Evolutionary conservation across 2,329 filamentous ascomycete species (phyloP).

Genomic region (Aaosphaeria pasadenensis): DNA sequence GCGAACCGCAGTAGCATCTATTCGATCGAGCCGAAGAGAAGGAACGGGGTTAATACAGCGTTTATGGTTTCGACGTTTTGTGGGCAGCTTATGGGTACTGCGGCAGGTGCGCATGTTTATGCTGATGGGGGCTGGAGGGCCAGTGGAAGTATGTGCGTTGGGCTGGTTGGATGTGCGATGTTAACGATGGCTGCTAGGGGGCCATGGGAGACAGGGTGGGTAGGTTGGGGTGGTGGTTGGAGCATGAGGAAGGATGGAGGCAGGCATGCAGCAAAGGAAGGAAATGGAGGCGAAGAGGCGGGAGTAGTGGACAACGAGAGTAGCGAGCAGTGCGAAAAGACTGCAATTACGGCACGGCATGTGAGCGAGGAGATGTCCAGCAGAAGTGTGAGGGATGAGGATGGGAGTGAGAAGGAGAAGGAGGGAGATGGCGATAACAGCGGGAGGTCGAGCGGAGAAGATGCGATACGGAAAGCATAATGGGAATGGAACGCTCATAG

Average conservation of each 20-base stretch:
- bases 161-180: constrained; percentile 50
- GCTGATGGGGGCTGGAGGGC: constrained; percentile 55
- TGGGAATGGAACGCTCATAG: no score
- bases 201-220: constrained; percentile 57
- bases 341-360: constrained; percentile 6
- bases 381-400: constrained; percentile 9
- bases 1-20: constrained; percentile 72
- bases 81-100: constrained; percentile 68
- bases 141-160: constrained; percentile 57
- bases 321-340: constrained; percentile 5
- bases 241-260: constrained; percentile 43
- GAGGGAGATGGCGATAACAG: constrained; percentile 2
- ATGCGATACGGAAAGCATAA: constrained; percentile 1
- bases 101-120: constrained; percentile 54
- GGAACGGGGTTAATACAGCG: constrained; percentile 76
- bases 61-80: constrained; percentile 77
- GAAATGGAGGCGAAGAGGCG: background rate
- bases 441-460: constrained; percentile 5
- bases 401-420: constrained; percentile 6
- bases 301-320: no score
- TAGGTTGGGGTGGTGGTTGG: constrained; percentile 61
- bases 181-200: constrained; percentile 48
- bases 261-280: background rate
- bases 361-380: constrained; percentile 18
- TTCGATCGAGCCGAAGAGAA: constrained; percentile 64